Percentiles rank a stretch among this genome's conserved stretches.
Evolutionary conservation across 331 rosid species (phyloP).

Genomic region (Quercus phellos): DNA sequence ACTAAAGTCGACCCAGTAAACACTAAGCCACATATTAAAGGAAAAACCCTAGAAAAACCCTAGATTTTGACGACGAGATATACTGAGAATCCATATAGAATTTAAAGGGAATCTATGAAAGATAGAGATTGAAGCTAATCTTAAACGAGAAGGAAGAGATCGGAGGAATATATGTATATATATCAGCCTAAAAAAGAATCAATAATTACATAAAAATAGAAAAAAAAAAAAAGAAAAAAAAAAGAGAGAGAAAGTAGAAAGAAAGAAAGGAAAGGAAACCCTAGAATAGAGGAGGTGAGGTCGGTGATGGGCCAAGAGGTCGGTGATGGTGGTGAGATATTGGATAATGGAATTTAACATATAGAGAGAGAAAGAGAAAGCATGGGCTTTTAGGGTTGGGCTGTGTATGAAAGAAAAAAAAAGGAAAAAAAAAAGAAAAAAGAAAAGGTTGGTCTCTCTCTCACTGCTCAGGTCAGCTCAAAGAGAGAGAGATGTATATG

Average conservation of each 20-base stretch:
- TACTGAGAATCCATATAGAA: constrained; percentile 34
- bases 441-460: neutral
- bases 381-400: neutral
- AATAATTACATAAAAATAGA: too few relatives aligned
- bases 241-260: neutral
- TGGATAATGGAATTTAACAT: neutral
- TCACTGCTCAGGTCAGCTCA: neutral
- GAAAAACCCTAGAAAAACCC: constrained; percentile 32
- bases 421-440: too few relatives aligned
- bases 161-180: neutral
- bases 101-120: constrained; percentile 14
- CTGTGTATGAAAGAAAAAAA: neutral
- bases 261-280: constrained; percentile 19
- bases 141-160: constrained; percentile 1
- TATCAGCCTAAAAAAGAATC: constrained; percentile 14
- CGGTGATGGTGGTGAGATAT: constrained; percentile 26
- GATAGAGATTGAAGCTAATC: constrained; percentile 11
- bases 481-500: too few relatives aligned
- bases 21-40: constrained; percentile 24
- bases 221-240: neutral
- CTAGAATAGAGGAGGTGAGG: constrained; percentile 37
- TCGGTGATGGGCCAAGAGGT: constrained; percentile 17
- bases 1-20: constrained; percentile 10
- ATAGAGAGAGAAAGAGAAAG: neutral
- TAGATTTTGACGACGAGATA: constrained; percentile 35